Evolutionary conservation across 768 basidiomycete genomes (phyloP), one percentile per base, ranked within the genome.

Genomic region (Lentinus brumalis): DNA sequence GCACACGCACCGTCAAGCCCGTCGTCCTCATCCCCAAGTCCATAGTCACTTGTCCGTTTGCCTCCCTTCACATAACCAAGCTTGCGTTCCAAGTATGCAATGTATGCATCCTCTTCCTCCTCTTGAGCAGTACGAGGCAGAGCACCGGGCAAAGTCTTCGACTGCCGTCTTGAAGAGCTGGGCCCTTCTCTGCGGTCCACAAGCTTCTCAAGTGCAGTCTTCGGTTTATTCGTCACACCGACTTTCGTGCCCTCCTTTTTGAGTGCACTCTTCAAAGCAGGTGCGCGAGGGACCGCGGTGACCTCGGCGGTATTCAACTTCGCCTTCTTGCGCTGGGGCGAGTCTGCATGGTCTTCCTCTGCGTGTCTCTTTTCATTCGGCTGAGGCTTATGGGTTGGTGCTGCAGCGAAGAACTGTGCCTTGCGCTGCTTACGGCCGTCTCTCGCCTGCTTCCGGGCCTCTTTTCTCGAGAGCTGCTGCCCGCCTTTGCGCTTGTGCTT

Each of bases 101-200:
- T 97, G 69, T 96, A 93, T 0, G 82, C 81, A 68, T 96, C 94
- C 66, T 98, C 96, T 38, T 89, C 82, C 32, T 79, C 74, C 61
- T 92, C 83, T 58, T 76, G 74, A 35, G 70, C 76, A 6, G 73
- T 73, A 29, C 73, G 77, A 29, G 75, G 66, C 2, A 56, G 29
- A 3, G 58, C 70, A 0, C 53, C 50, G 9, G 57, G 50, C 0
- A 41, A 42, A 4, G 53, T 14, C 39, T 55, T 55, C 50, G 45
- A 16, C 21, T 35, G 47, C 31, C 26, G 50, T 21, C 50, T 55
- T 15, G 44, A 3, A 1, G 54, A 6, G 26, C 50, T 54, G 2
- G 52, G 46, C 2, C 29, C 53, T 40, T 57, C 53, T 32, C 71
- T 59, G 32, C 66, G 67, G 4, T 59, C 64, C 0, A 59, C 70